Base-by-base conservation (phyloP, 805 yeast species). In the Metschnikowia matae region DNA sequence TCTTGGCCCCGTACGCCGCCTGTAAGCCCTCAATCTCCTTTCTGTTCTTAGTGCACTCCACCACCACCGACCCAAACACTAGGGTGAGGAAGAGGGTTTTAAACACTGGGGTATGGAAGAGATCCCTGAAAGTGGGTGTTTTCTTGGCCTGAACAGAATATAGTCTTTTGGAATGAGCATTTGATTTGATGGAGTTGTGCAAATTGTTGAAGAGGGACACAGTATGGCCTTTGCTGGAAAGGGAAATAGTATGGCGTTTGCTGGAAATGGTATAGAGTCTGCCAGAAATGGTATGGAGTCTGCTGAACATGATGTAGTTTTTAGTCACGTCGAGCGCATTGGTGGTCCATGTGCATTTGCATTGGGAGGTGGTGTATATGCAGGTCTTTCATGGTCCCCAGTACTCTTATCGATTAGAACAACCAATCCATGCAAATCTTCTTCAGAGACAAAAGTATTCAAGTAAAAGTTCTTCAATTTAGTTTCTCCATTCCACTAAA, bases 31-130 rank as follows among this genome's bases (percentile, higher is more conserved):
- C 82, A n/a, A 66, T 57, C 34, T 70, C 69, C 51, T 74, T 76
- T 40, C 77, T 66, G 49, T 67, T 74, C 44, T 74, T 66, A 69
- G 77, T 75, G 39, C 74, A 67, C 51, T 79, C 81, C 34, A 79
- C 68, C 3, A 75, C 79, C 3, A 74, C 73, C 2, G 82, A 69
- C 6, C 77, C 76, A 55, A 74, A 70, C 11, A 72, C 54, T 15
- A 73, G 49, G 4, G 75, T 66, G 39, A 71, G 63, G 17, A 72
- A 51, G 7, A 72, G 59, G 13, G 76, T 64, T 59, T 74, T 74
- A 49, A 70, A 56, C 6, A 70, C 62, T 6, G 77, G 71, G 0
- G 70, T 63, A 34, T 55, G 58, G 31, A 71, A 50, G n/a, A 70
- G 51, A 37, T 65, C 70, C 13, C 67, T 54, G 36, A 62, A 54